Conservation (phyloP, 2,329 filamentous ascomycete species). For the Fusarium torreyae region DNA sequence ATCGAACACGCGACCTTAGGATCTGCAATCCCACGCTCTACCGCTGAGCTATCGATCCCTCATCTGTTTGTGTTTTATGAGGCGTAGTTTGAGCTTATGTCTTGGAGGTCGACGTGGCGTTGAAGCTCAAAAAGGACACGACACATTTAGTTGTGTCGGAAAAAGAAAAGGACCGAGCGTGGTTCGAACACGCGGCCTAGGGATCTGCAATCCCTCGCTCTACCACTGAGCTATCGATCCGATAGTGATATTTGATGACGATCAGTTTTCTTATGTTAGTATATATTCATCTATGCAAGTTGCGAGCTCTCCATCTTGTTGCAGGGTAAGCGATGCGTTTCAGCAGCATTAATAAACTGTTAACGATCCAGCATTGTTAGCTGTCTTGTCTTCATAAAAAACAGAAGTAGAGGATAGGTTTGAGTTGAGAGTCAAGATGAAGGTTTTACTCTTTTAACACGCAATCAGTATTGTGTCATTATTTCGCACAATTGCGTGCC, state of each 20-base stretch:
- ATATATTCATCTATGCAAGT: background rate
- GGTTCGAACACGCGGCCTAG: constrained; percentile 44
- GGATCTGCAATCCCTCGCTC: constrained; percentile 46
- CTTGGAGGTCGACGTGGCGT: constrained; percentile 7
- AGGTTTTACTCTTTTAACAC: background rate
- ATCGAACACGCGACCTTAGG: constrained; percentile 44
- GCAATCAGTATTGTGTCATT: constrained; percentile 3
- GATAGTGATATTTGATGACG: background rate
- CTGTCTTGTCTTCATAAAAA: background rate
- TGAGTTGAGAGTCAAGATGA: no score
- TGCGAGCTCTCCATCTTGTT: no score
- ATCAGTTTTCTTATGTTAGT: rapidly evolving
- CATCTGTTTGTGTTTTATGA: background rate
- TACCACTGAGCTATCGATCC: constrained; percentile 47
- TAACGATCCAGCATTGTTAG: no score
- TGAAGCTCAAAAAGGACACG: constrained; percentile 24
- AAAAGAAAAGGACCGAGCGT: constrained; percentile 44
- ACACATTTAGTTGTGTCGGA: background rate
- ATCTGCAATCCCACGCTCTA: constrained; percentile 47
- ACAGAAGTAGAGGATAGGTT: background rate
- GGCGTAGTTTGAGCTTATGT: background rate
- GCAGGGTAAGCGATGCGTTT: background rate
- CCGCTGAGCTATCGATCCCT: constrained; percentile 44
- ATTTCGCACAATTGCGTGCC: constrained; percentile 18
- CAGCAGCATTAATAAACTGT: no score